Evolutionary conservation across 2,329 filamentous ascomycete species (phyloP).

Genomic region (Curvularia lunata): DNA sequence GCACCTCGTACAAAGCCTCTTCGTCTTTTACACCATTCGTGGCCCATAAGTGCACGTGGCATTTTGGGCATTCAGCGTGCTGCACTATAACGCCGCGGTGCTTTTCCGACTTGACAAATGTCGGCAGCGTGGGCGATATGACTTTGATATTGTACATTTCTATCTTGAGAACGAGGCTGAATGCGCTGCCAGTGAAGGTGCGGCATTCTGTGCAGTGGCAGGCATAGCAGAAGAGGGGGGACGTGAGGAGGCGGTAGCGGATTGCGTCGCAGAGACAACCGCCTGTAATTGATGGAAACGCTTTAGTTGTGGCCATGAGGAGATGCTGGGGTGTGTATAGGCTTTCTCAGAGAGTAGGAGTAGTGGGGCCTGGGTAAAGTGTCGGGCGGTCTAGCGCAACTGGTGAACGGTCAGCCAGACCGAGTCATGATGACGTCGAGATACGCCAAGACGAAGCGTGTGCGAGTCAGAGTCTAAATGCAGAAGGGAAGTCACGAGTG

Average conservation of each 20-base stretch:
- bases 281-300: slow-evolving; percentile 41
- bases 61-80: slow-evolving; percentile 29
- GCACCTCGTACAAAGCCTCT: slow-evolving; percentile 21
- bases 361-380: not conserved
- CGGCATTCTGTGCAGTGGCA: slow-evolving; percentile 44
- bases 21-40: slow-evolving; percentile 4
- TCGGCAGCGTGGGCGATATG: slow-evolving; percentile 23
- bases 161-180: slow-evolving; percentile 31
- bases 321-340: not conserved
- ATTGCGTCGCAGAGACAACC: slow-evolving; percentile 35
- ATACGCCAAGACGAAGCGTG: not conserved
- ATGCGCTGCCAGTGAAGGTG: slow-evolving; percentile 33
- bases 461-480: not conserved
- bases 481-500: too few species aligned
- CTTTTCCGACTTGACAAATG: not conserved
- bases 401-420: not conserved
- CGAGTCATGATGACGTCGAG: not conserved
- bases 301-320: slow-evolving; percentile 5
- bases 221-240: slow-evolving; percentile 40
- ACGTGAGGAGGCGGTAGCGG: slow-evolving; percentile 35
- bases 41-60: slow-evolving; percentile 33
- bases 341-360: not conserved
- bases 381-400: not conserved
- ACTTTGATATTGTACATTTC: slow-evolving; percentile 32
- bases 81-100: slow-evolving; percentile 3